Evolutionary conservation across 78 protist genomes (phyloP), one percentile per base, ranked within the genome.

Genomic region (Cavenderia fasciculata): DNA sequence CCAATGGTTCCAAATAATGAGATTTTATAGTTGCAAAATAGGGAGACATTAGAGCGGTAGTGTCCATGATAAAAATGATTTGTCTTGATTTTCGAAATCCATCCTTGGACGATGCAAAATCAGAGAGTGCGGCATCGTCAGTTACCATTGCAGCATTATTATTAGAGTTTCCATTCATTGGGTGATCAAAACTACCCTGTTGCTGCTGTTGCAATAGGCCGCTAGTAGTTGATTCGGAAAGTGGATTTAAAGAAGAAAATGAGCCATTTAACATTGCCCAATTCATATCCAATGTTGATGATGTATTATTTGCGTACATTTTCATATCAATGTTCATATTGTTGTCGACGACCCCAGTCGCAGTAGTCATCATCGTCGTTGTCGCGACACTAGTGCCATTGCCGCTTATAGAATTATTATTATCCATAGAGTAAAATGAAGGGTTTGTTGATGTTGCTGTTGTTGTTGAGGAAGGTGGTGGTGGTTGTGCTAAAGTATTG

Each of bases 1-100:
- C 52, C 14, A 78, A 27, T 25, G 88, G 88, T 11, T 78, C 88
- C 49, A 78, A n/a, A 66, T 65, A 78, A 38, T 25, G 54, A 18
- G 31, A 25, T 41, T 65, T 68, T n/a, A 66, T 19, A 25, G 4
- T 23, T 12, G 21, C 29, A 40, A 78, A 78, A 18, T 23, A 78
- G 4, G 46, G 76, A 18, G 65, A 36, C 88, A 78, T 78, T 75
- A 78, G 62, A 12, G 88, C 88, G 11, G 88, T 65, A 16, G 88
- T 65, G 19, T 78, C 88, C 27, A 78, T 19, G 27, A 78, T 78
- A 29, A 78, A 78, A 49, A 78, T 78, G 31, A 78, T 47, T 65
- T 65, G 88, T 78, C 66, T 78, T 18, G 84, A 57, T 59, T 41
- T 54, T 25, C 25, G 19, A n/a, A n/a, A n/a, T n/a, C n/a, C n/a